Base-by-base conservation (phyloP, 2,329 filamentous ascomycete species). In the Fusarium setosum region DNA sequence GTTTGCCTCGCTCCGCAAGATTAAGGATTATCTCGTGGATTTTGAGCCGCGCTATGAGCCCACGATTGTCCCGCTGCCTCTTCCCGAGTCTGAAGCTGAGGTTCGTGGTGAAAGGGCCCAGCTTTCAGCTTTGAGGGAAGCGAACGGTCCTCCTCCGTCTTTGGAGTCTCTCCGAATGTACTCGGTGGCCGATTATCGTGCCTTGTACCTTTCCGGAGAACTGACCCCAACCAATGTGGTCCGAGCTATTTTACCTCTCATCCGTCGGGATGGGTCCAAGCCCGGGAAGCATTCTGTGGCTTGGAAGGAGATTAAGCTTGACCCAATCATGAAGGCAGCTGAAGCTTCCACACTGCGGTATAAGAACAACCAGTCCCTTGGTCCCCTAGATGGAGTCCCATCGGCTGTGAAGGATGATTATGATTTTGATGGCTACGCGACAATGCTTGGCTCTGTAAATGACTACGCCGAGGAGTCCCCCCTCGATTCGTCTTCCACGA, bases 351-450 rank as follows among this genome's bases (percentile, higher is more conserved):
- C 83, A 0, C 61, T 73, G 34, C 75, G 83, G 2, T 85, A 85
- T 70, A 78, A 84, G 64, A 80, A 85, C 42, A 85, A 86, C 2
- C 83, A 83, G 55, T 81, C 89, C 0, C 76, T 92, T 4, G 86
- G 90, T 0, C 82, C 86, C 1, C 80, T 94, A 0, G 92, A 94
- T 68, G 92, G 92, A 8, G 84, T 94, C 0, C 92, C 91, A 0
- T 86, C 93, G 6, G 90, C 87, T 0, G 85, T 93, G 48, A 94
- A 94, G 77, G 92, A 94, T 69, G 91, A 94, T 73, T 87, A 92
- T 48, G 89, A 93, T 73, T 77, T 95, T 21, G 86, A 87, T n/a
- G 92, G 91, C 1, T 94, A 95, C 74, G 82, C 83, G 40, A 90
- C 87, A 37, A 90, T 83, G 11, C 81, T 92, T 38, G 90, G 90